Evolutionary conservation across 805 yeast species (phyloP).

Genomic region (Kluyveromyces nonfermentans): DNA sequence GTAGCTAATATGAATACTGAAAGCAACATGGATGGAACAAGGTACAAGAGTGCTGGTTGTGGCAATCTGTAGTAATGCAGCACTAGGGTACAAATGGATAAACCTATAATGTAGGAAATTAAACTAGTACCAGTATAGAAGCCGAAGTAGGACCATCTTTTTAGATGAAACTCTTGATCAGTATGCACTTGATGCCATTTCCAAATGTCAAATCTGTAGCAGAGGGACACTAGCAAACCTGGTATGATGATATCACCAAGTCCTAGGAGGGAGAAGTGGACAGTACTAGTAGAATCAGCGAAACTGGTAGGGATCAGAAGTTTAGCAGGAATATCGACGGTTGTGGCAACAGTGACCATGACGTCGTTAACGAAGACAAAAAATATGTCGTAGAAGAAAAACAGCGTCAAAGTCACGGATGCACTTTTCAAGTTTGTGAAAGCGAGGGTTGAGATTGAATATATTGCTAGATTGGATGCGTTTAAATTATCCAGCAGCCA

Average conservation of each 20-base stretch:
- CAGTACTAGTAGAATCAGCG: slow-evolving; percentile 6
- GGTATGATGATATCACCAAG: slow-evolving; percentile 62
- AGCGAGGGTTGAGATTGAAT: slow-evolving; percentile 32
- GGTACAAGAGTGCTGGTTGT: slow-evolving; percentile 60
- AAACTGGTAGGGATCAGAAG: slow-evolving; percentile 18
- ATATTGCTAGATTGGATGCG: slow-evolving; percentile 36
- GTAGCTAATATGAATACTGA: slow-evolving; percentile 30
- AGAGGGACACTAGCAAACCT: slow-evolving; percentile 42
- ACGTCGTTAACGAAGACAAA: slow-evolving; percentile 56
- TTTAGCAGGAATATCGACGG: slow-evolving; percentile 40
- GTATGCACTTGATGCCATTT: slow-evolving; percentile 29
- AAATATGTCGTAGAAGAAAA: slow-evolving; percentile 54
- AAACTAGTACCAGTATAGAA: slow-evolving; percentile 40
- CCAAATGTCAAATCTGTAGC: slow-evolving; percentile 45
- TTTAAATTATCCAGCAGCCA: slow-evolving; percentile 41
- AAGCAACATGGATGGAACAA: slow-evolving; percentile 41
- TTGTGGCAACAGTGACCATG: slow-evolving; percentile 54
- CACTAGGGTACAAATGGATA: slow-evolving; percentile 35
- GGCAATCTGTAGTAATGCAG: slow-evolving; percentile 35
- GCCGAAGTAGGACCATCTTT: slow-evolving; percentile 28
- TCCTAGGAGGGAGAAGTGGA: slow-evolving; percentile 40
- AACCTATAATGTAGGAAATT: slow-evolving; percentile 40
- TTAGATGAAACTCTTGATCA: slow-evolving; percentile 33
- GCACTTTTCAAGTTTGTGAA: slow-evolving; percentile 40
- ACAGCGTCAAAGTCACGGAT: slow-evolving; percentile 35